Percentiles rank a stretch among this genome's conserved stretches.
These are phyloP conservation scores for Graphium sp. DNA, from an alignment of 2,329 filamentous ascomycete genomes.

Conservation along the genomic window DNA sequence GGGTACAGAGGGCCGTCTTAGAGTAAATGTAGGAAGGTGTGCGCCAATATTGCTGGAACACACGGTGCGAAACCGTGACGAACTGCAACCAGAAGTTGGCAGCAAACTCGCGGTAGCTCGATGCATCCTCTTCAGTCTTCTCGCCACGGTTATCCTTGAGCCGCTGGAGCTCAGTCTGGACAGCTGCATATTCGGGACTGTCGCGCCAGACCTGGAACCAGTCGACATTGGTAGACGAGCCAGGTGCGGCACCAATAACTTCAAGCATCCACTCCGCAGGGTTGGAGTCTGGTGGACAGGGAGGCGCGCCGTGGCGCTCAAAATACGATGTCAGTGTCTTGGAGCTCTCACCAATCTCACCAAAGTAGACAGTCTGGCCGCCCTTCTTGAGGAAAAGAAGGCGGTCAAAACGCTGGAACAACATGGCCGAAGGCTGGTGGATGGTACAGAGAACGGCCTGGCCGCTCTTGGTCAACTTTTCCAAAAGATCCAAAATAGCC, in stretches of 20 bases:
- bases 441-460: conserved; percentile 95
- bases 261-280: conserved; percentile 69
- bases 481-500: conserved; percentile 75
- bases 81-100: conserved; percentile 57
- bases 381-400: conserved; percentile 63
- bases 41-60: conserved; percentile 87
- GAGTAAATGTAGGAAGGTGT: conserved; percentile 80
- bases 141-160: conserved; percentile 31
- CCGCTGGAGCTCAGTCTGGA: conserved; percentile 38
- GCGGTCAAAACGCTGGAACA: conserved; percentile 82
- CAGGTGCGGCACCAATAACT: conserved; percentile 45
- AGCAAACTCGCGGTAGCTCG: conserved; percentile 59
- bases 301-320: conserved; percentile 48
- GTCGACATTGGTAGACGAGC: conserved; percentile 43
- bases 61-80: conserved; percentile 48
- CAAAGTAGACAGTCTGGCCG: conserved; percentile 68
- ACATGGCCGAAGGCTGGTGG: conserved; percentile 88
- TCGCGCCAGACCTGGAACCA: conserved; percentile 48
- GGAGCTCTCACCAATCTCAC: conserved; percentile 58
- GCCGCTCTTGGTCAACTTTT: conserved; percentile 77
- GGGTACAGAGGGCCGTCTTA: conserved; percentile 51
- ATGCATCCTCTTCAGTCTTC: conserved; percentile 16
- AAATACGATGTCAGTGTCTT: conserved; percentile 57
- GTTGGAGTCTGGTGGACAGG: conserved; percentile 53
- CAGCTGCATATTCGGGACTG: conserved; percentile 34